These are phyloP conservation scores for Aspergillus terreus DNA, from an alignment of 2,329 filamentous ascomycete species.

Conservation along the genomic window DNA sequence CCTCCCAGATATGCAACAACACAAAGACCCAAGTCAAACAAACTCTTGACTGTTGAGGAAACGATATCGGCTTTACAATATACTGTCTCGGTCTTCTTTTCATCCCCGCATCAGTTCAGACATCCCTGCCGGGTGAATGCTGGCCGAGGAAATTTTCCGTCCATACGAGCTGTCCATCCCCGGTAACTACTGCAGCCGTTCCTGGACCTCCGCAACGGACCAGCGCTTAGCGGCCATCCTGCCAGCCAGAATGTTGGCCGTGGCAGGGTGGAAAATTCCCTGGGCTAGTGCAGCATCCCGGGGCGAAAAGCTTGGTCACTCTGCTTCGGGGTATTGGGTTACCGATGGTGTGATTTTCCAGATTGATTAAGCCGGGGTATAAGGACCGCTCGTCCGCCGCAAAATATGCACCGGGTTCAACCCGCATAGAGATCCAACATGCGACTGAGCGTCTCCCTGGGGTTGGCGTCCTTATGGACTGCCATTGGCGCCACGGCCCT, in stretches of 20 bases:
- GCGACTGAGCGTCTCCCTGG: slow-evolving; percentile 4
- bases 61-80: not conserved
- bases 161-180: slow-evolving; percentile 1
- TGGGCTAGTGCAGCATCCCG: not conserved
- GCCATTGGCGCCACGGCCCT: slow-evolving; percentile 14
- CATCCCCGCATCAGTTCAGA: not conserved
- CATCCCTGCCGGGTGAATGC: slow-evolving; percentile 13
- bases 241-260: not conserved
- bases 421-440: slow-evolving; percentile 3
- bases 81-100: not conserved
- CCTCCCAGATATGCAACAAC: not conserved
- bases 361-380: not conserved
- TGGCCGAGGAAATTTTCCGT: slow-evolving; percentile 18
- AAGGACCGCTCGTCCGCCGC: not conserved
- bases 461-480: slow-evolving; percentile 6
- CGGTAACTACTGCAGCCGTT: not conserved
- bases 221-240: not conserved
- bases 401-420: not conserved
- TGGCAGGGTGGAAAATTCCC: not conserved
- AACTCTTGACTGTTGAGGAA: not conserved
- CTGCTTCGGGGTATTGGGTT: not conserved
- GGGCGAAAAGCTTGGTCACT: not conserved
- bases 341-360: not conserved
- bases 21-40: not conserved
- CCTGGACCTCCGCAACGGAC: not conserved